Evolutionary conservation across 2,329 filamentous ascomycete genomes (phyloP).

Genomic region (Sphaerulina populicola): DNA sequence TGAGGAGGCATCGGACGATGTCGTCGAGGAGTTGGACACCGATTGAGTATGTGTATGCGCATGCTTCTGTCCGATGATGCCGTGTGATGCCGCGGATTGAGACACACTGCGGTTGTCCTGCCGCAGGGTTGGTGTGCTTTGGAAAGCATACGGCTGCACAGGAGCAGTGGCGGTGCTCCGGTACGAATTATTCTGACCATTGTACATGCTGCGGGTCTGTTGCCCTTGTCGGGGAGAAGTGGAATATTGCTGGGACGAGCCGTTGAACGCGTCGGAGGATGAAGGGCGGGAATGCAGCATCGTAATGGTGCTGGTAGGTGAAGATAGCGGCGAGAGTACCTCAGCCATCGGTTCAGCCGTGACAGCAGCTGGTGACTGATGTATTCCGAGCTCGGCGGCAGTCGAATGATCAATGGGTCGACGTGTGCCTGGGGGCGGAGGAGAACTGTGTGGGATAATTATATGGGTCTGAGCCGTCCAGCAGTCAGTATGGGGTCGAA

Average conservation of each 20-base stretch:
- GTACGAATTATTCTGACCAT: conserved; percentile 36
- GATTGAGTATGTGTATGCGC: conserved; percentile 38
- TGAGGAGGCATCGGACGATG: conserved; percentile 42
- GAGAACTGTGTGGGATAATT: conserved; percentile 13
- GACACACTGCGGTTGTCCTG: conserved; percentile 51
- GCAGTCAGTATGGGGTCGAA: conserved; percentile 25
- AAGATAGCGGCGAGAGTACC: conserved; percentile 43
- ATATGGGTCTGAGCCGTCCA: conserved; percentile 28
- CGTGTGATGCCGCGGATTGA: conserved; percentile 37
- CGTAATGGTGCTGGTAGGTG: conserved; percentile 41
- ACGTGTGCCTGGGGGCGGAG: conserved; percentile 18
- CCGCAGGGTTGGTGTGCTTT: conserved; percentile 47
- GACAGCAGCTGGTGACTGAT: conserved; percentile 12
- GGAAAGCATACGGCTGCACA: conserved; percentile 45
- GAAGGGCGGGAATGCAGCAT: conserved; percentile 42
- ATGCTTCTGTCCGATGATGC: conserved; percentile 19
- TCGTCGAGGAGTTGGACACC: conserved; percentile 39
- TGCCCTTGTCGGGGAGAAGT: conserved; percentile 35
- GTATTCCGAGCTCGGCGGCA: neutral
- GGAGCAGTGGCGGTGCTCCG: conserved; percentile 38
- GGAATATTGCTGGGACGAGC: conserved; percentile 32
- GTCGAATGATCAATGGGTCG: conserved; percentile 16
- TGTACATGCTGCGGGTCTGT: conserved; percentile 39
- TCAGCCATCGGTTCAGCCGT: conserved; percentile 34
- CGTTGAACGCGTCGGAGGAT: conserved; percentile 42